A percentile compares a stretch with the other conserved stretches of the same genome.
Evolutionary conservation across 169 alveolate species (phyloP).

Genomic region (Blepharisma undulans): DNA sequence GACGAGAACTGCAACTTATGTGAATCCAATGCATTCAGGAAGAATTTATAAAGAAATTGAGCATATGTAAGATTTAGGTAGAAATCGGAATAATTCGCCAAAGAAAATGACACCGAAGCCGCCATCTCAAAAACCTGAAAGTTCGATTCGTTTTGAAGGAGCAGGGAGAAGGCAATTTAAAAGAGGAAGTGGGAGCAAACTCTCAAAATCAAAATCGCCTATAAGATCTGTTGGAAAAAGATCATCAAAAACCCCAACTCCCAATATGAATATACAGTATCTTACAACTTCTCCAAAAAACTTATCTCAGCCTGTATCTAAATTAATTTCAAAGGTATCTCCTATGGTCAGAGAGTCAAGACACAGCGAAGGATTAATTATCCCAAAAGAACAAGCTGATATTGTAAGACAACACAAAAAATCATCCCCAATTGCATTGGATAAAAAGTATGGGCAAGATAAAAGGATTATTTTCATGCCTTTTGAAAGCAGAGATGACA

Average conservation of each 20-base stretch:
- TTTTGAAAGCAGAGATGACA: constrained; percentile 50
- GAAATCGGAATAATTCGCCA: not conserved
- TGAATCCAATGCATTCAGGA: not conserved
- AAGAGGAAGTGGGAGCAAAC: not conserved
- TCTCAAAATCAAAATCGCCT: constrained; percentile 6
- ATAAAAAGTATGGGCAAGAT: constrained; percentile 36
- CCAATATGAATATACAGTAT: not conserved
- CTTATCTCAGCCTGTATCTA: not conserved
- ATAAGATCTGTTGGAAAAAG: not conserved
- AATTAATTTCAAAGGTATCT: not conserved
- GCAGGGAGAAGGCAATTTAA: not conserved
- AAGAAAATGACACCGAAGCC: not conserved
- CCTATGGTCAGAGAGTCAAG: not conserved
- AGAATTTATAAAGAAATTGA: not conserved
- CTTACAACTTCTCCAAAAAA: not conserved
- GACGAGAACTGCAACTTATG: not conserved
- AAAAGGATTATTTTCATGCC: constrained; percentile 41
- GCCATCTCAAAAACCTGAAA: not conserved
- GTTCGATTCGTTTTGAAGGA: not conserved
- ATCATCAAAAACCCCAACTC: not conserved
- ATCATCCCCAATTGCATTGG: constrained; percentile 31
- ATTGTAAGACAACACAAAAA: constrained; percentile 46
- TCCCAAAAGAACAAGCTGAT: constrained; percentile 59
- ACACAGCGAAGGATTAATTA: not conserved
- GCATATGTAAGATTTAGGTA: not conserved